Base-by-base conservation (phyloP, 2,329 filamentous ascomycete genomes). In the Colletotrichum lindemuthianum region DNA sequence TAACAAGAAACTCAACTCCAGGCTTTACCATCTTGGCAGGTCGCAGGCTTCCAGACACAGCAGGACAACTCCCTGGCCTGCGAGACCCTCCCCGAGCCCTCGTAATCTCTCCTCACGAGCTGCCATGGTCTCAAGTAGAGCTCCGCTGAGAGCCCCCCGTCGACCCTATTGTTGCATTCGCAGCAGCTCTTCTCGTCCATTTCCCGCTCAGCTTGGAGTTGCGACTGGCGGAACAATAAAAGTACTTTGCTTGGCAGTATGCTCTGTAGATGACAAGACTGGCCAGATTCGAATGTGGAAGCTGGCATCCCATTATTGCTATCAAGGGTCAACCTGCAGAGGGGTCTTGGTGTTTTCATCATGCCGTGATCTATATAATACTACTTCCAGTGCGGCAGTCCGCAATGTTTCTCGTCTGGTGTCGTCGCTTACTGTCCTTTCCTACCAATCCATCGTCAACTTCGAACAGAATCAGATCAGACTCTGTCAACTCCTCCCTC, bases 221-320 rank as follows among this genome's bases (percentile, higher is more conserved):
- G 50, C 45, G 57, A 65, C 61, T 65, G 57, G 61, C 61, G 61
- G 61, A 65, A 65, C 49, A 65, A 55, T 47, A 34, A 9, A n/a
- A 13, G n/a, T 41, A 12, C 41, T 11, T 51, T 37, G 36, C 57
- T 65, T 56, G 61, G 57, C 61, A 60, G 40, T n/a, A 36, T 33
- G 43, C 37, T 10, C 34, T 24, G 24, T 47, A 60, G 24, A 60
- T 44, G 37, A 41, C 57, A 41, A 10, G 11, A 4, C 15, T 32
- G n/a, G 13, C 24, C 45, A 40, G 51, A 36, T 39, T 56, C 40
- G 44, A 53, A 53, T 32, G n/a, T 43, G 50, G 40, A 49, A 36
- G 34, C n/a, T 32, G 32, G 11, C 34, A n/a, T 39, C 32, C 15
- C 8, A 41, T 16, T 45, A 50, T 39, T 15, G 13, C 40, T 8